These are phyloP conservation scores for Leucocoprinus birnbaumii DNA, from an alignment of 768 basidiomycete genomes.

Conservation along the genomic window DNA sequence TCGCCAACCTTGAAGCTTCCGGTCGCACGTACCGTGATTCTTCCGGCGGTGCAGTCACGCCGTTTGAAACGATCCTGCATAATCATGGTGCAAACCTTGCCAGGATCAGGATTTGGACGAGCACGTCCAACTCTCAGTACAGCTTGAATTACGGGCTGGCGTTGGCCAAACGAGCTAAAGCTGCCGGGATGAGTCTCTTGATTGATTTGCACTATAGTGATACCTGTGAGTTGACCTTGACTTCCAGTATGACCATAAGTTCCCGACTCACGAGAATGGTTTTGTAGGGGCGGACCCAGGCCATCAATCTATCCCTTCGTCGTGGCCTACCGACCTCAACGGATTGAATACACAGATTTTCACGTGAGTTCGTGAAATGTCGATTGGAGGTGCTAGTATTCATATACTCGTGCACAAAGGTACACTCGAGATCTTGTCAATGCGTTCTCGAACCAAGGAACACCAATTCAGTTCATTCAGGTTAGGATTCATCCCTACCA, in stretches of 20 bases:
- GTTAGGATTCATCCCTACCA: slow-evolving; percentile 21
- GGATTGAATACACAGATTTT: slow-evolving; percentile 58
- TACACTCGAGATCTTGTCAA: slow-evolving; percentile 52
- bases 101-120: slow-evolving; percentile 62
- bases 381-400: neutral
- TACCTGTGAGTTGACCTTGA: slow-evolving; percentile 48
- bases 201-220: slow-evolving; percentile 65
- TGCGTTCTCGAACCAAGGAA: slow-evolving; percentile 51
- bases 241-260: neutral
- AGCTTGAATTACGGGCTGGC: slow-evolving; percentile 49
- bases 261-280: neutral
- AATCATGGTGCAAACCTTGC: slow-evolving; percentile 56
- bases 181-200: slow-evolving; percentile 52
- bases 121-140: slow-evolving; percentile 47
- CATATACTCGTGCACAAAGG: slow-evolving; percentile 21
- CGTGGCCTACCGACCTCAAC: slow-evolving; percentile 48
- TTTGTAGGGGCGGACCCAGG: slow-evolving; percentile 61
- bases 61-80: slow-evolving; percentile 50
- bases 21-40: slow-evolving; percentile 44
- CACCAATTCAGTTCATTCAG: slow-evolving; percentile 49
- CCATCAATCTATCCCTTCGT: slow-evolving; percentile 54
- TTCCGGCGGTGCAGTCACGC: slow-evolving; percentile 21
- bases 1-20: slow-evolving; percentile 48
- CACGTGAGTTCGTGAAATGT: slow-evolving; percentile 29
- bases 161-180: slow-evolving; percentile 51